Evolutionary conservation across 1,284 basidiomycete genomes (phyloP).

Genomic region (Cryptococcus floricola): DNA sequence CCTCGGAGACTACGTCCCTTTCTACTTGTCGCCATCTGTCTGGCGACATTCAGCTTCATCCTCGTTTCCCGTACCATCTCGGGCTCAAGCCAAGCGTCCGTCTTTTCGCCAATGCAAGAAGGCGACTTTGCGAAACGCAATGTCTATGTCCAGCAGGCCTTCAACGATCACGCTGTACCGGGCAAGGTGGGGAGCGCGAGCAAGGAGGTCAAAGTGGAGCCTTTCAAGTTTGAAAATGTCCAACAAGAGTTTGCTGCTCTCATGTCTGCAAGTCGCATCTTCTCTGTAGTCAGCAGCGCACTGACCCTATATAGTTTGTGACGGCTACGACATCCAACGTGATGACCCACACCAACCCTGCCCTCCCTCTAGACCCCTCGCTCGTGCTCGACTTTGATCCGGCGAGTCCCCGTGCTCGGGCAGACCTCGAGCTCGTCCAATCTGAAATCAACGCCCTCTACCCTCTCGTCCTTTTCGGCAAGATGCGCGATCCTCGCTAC

Average conservation of each 20-base stretch:
- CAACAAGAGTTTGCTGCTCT: constrained; percentile 73
- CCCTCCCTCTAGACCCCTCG: constrained; percentile 65
- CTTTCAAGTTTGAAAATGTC: constrained; percentile 12
- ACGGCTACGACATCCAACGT: constrained; percentile 73
- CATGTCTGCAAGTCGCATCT: constrained; percentile 51
- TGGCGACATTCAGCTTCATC: constrained; percentile 24
- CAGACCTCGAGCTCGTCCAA: constrained; percentile 41
- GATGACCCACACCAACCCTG: constrained; percentile 67
- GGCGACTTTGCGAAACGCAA: too few species aligned
- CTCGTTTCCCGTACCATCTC: constrained; percentile 10
- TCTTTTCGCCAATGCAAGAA: too few species aligned
- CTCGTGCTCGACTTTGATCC: constrained; percentile 80
- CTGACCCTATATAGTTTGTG: constrained; percentile 54
- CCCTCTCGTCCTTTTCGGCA: constrained; percentile 72
- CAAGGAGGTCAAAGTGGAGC: neutral
- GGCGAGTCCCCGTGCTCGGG: constrained; percentile 55
- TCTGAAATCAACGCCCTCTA: constrained; percentile 62
- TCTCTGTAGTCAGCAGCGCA: neutral
- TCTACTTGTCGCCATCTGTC: constrained; percentile 28
- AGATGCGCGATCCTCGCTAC: constrained; percentile 56
- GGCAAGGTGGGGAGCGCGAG: too few species aligned
- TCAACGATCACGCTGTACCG: too few species aligned
- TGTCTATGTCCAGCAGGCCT: too few species aligned
- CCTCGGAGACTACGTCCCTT: constrained; percentile 33
- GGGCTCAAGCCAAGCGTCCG: too few species aligned